Percentiles rank a stretch among this genome's conserved stretches.
Conservation (phyloP, 2,329 filamentous ascomycete species). For the Coniochaeta ligniaria region DNA sequence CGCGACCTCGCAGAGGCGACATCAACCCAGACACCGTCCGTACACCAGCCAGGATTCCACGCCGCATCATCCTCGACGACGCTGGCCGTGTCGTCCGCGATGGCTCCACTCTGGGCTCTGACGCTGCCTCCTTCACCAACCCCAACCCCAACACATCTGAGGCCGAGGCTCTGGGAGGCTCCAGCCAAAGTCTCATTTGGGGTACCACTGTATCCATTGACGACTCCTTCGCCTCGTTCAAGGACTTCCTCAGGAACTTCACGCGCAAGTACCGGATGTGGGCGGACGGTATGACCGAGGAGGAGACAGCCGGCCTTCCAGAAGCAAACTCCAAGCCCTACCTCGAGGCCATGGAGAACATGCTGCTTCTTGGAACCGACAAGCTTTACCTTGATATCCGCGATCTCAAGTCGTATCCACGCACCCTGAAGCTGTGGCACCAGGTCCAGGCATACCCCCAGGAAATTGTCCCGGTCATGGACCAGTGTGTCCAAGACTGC, state of each 20-base stretch:
- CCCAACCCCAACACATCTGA: slow-evolving; percentile 82
- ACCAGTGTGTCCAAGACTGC: slow-evolving; percentile 85
- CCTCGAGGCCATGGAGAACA: slow-evolving; percentile 76
- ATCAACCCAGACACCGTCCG: slow-evolving; percentile 71
- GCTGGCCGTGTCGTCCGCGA: slow-evolving; percentile 51
- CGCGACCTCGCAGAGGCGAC: slow-evolving; percentile 69
- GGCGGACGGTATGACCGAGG: slow-evolving; percentile 73
- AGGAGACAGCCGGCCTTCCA: slow-evolving; percentile 62
- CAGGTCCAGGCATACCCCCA: slow-evolving; percentile 91
- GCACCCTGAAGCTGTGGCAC: slow-evolving; percentile 90
- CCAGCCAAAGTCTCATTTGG: slow-evolving; percentile 82
- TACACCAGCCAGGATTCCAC: slow-evolving; percentile 38
- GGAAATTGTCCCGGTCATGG: slow-evolving; percentile 94
- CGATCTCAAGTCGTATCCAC: slow-evolving; percentile 87
- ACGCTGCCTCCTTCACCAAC: slow-evolving; percentile 54
- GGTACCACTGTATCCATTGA: slow-evolving; percentile 93
- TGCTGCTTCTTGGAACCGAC: slow-evolving; percentile 79
- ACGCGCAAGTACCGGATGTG: slow-evolving; percentile 92
- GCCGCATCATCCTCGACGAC: slow-evolving; percentile 53
- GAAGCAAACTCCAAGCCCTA: slow-evolving; percentile 77
- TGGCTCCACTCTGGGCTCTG: slow-evolving; percentile 42
- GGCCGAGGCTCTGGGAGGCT: slow-evolving; percentile 78
- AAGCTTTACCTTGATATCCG: slow-evolving; percentile 82
- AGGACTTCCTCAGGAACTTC: slow-evolving; percentile 88
- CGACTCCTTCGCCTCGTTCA: slow-evolving; percentile 80